Base-by-base conservation (phyloP, 805 yeast species). In the Wickerhamomyces hampshirensis region DNA sequence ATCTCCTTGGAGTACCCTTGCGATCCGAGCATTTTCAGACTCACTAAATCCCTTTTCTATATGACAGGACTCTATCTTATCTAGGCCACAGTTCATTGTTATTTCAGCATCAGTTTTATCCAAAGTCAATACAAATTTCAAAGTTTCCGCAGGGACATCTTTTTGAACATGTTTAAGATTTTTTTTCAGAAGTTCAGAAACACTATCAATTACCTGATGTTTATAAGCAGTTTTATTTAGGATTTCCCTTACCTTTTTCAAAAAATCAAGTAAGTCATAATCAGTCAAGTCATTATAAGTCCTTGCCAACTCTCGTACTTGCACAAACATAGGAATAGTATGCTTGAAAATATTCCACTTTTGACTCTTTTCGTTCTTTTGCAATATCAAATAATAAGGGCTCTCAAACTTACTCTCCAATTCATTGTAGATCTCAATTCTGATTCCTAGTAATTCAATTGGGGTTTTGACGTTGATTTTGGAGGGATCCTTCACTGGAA, bases 401-500 rank as follows among this genome's bases (percentile, higher is more conserved):
- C 46, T 46, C 18, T 63, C 66, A 42, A 60, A 64, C 18, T 31
- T 40, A 5, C 48, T 19, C 6, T 33, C 35, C 1, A 35, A 11
- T 15, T 56, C 58, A 33, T 63, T 56, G 37, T 56, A 64, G 1
- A 62, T 43, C 38, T 66, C 71, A n/a, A 66, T 50, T 28, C 71
- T 45, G n/a, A 66, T 49, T 3, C 69, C 69, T 1, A 64, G 13
- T 46, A 63, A 34, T 14, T 46, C 48, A 3, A 35, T 12, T 6
- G 51, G 15, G 2, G 47, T 46, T 28, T 43, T 39, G 8, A 38
- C 33, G 3, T 47, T 23, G 23, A 37, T 31, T 8, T 56, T 56
- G n/a, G 54, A 39, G 4, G 68, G 67, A 32, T 63, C 66, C 10
- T 55, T 55, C 1, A 63, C 51, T 0, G 69, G 69, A 38, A 66